A percentile compares a stretch with the other conserved stretches of the same genome.
These are phyloP conservation scores for Zygosaccharomyces gambellarensis DNA, from an alignment of 805 yeast genomes.

Conservation along the genomic window DNA sequence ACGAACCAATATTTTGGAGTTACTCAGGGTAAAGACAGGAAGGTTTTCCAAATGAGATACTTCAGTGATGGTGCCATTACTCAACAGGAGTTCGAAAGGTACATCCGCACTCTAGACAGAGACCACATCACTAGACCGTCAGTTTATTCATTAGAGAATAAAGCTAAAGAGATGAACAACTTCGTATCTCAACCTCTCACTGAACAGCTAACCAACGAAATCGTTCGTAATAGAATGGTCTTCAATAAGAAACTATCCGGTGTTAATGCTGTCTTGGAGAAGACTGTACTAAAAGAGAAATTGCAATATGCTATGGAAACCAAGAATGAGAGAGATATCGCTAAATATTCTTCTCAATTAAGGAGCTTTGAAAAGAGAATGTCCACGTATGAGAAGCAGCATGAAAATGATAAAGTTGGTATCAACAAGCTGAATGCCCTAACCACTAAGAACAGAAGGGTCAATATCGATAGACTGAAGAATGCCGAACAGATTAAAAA, in stretches of 20 bases:
- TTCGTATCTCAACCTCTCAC: constrained; percentile 66
- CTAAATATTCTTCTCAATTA: constrained; percentile 45
- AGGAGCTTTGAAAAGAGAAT: constrained; percentile 39
- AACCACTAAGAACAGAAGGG: constrained; percentile 78
- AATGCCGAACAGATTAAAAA: constrained; percentile 69
- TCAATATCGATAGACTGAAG: constrained; percentile 71
- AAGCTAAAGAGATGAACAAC: constrained; percentile 54
- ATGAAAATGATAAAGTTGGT: constrained; percentile 39
- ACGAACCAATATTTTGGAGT: constrained; percentile 62
- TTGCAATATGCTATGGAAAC: constrained; percentile 68
- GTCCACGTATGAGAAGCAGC: constrained; percentile 35
- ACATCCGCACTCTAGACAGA: constrained; percentile 54
- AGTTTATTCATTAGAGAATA: constrained; percentile 57
- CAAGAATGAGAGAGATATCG: constrained; percentile 41
- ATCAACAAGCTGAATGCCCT: constrained; percentile 57
- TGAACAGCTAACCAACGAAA: constrained; percentile 67
- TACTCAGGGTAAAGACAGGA: constrained; percentile 75
- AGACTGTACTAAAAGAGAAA: constrained; percentile 67
- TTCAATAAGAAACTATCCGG: constrained; percentile 55
- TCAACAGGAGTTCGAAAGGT: constrained; percentile 67
- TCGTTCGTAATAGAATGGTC: constrained; percentile 67
- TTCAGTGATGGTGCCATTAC: constrained; percentile 76
- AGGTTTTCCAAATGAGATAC: constrained; percentile 68
- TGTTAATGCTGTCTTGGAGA: constrained; percentile 70
- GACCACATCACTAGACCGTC: constrained; percentile 52